These are phyloP conservation scores for Neurospora sp. DNA, from an alignment of 495 filamentous ascomycete genomes.

Conservation along the genomic window DNA sequence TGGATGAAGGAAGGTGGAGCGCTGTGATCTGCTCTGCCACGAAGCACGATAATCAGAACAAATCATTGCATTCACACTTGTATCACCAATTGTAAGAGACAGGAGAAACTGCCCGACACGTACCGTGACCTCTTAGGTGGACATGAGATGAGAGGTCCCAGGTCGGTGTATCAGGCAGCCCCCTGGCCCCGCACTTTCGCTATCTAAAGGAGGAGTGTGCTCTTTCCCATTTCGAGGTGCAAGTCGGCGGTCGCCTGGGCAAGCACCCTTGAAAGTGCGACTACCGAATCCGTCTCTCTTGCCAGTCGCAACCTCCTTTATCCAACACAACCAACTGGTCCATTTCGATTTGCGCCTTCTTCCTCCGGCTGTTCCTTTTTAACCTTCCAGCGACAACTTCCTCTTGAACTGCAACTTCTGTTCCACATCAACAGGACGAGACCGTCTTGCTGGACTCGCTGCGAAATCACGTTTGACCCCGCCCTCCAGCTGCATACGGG, in stretches of 20 bases:
- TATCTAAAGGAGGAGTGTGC: not conserved
- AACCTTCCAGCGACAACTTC: not conserved
- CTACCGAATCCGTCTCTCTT: not conserved
- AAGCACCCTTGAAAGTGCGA: not conserved
- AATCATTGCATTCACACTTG: not conserved
- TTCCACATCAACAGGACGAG: not conserved
- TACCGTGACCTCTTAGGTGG: not conserved
- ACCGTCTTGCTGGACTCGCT: not conserved
- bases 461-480: not conserved
- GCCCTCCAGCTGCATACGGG: not conserved
- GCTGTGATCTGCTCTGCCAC: not conserved
- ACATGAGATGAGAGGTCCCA: not conserved
- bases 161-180: not conserved
- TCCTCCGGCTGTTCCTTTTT: not conserved
- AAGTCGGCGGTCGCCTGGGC: not conserved
- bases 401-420: not conserved
- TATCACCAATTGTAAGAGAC: not conserved
- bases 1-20: not conserved
- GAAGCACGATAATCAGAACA: not conserved
- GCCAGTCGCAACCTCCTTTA: not conserved
- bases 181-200: not conserved
- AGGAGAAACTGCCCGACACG: not conserved
- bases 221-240: not conserved
- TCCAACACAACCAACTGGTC: not conserved
- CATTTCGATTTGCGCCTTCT: not conserved